phyloP scores from a whole-genome alignment of 1,284 basidiomycete genomes.

The Ceratobasidium sp. region DNA sequence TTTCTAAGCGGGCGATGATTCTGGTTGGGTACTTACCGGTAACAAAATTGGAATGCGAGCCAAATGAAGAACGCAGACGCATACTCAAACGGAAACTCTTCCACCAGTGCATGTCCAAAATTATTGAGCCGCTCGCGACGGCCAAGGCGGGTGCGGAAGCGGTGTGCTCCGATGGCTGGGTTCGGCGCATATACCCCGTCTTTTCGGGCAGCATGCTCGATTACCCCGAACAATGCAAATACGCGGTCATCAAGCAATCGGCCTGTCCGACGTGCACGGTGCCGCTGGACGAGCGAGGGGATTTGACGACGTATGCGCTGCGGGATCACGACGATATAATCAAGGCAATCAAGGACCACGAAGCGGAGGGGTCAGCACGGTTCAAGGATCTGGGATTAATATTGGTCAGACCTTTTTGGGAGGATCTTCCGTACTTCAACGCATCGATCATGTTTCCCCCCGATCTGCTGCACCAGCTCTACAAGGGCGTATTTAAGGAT shows the following conservation, averaged over 20 bases:
- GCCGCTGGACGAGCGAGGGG: background rate
- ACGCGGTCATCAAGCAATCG: conserved; percentile 1
- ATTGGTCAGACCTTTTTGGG: conserved; percentile 45
- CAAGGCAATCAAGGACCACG: background rate
- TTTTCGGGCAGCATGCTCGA: conserved; percentile 36
- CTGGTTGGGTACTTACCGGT: conserved; percentile 37
- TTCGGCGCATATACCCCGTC: conserved; percentile 31
- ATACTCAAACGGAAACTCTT: background rate
- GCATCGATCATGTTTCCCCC: conserved; percentile 45
- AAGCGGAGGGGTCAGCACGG: background rate
- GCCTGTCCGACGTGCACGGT: conserved; percentile 35
- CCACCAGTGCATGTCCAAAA: conserved; percentile 11
- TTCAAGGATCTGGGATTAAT: conserved; percentile 5
- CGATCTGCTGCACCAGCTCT: conserved; percentile 48
- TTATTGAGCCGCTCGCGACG: conserved; percentile 28
- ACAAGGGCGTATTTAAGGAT: conserved; percentile 48
- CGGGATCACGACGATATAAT: background rate
- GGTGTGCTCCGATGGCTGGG: conserved; percentile 22
- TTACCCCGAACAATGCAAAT: conserved; percentile 40
- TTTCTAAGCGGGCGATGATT: conserved; percentile 23
- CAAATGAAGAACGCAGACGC: background rate
- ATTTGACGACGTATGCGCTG: background rate
- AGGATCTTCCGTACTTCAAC: conserved; percentile 42
- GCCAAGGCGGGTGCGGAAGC: conserved; percentile 16
- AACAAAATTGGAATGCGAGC: conserved; percentile 3